Conservation (phyloP, 2,329 filamentous ascomycete genomes). For the Xylariaceae sp. region DNA sequence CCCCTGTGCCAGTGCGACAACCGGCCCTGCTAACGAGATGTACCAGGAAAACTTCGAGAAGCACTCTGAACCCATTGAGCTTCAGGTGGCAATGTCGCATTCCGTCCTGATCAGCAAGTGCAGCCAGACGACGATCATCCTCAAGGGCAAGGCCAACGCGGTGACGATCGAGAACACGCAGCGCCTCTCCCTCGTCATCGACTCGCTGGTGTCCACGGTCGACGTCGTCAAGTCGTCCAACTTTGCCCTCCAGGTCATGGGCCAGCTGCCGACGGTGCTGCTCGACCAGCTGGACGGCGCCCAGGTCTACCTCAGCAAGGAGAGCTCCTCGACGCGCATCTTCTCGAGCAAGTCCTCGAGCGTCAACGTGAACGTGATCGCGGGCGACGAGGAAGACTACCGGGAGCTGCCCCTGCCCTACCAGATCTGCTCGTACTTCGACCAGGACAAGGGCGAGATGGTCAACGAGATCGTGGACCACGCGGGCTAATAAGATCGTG, state of each 20-base stretch:
- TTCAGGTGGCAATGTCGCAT: slow-evolving; percentile 75
- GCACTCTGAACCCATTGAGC: slow-evolving; percentile 62
- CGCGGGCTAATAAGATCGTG: slow-evolving; percentile 73
- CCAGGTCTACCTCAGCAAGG: slow-evolving; percentile 75
- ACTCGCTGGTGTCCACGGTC: slow-evolving; percentile 81
- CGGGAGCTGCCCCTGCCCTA: slow-evolving; percentile 81
- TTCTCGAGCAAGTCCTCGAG: slow-evolving; percentile 41
- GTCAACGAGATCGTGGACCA: slow-evolving; percentile 95
- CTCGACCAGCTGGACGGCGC: slow-evolving; percentile 92
- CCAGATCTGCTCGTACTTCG: slow-evolving; percentile 74
- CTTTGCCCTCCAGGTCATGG: slow-evolving; percentile 88
- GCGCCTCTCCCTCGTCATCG: slow-evolving; percentile 77
- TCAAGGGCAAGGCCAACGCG: slow-evolving; percentile 94
- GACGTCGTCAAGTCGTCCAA: slow-evolving; percentile 94
- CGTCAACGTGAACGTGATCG: slow-evolving; percentile 78
- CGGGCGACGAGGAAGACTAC: slow-evolving; percentile 68
- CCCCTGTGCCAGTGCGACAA: no score
- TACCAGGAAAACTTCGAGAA: slow-evolving; percentile 83
- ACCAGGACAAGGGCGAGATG: slow-evolving; percentile 62
- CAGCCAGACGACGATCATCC: slow-evolving; percentile 80
- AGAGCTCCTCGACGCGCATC: slow-evolving; percentile 78
- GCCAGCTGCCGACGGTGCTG: slow-evolving; percentile 76
- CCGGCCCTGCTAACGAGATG: slow-evolving; percentile 8
- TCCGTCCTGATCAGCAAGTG: slow-evolving; percentile 89
- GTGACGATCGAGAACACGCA: slow-evolving; percentile 88